These are phyloP conservation scores for Syzygium grande DNA, from an alignment of 345 rosid species.

Conservation along the genomic window DNA sequence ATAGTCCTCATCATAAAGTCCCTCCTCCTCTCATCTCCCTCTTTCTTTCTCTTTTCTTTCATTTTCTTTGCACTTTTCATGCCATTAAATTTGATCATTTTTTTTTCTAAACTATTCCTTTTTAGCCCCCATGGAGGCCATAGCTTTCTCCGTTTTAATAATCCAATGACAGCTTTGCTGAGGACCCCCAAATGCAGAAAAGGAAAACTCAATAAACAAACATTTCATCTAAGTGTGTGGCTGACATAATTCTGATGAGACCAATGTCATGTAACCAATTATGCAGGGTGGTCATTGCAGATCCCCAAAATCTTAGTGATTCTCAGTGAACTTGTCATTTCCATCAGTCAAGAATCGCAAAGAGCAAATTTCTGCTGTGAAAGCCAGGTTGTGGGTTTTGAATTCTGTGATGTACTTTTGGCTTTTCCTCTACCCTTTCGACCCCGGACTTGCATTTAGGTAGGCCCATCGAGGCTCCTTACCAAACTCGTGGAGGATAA, in stretches of 20 bases:
- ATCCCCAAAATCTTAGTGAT: not conserved
- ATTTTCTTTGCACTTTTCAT: not conserved
- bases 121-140: not conserved
- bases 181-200: not conserved
- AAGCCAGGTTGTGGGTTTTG: not conserved
- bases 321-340: not conserved
- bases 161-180: not conserved
- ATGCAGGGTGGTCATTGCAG: not conserved
- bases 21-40: not conserved
- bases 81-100: not conserved
- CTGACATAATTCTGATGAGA: not conserved
- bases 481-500: not conserved
- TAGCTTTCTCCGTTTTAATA: not conserved
- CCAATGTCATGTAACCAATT: not conserved
- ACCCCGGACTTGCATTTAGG: not conserved
- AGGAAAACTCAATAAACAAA: not conserved
- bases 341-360: not conserved
- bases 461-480: not conserved
- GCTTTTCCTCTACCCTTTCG: not conserved
- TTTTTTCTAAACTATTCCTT: not conserved
- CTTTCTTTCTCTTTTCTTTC: not conserved
- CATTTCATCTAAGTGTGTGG: not conserved
- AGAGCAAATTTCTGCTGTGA: not conserved
- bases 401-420: not conserved
- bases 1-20: not conserved